These are phyloP conservation scores for Xylaria sp. DNA, from an alignment of 2,329 filamentous ascomycete species.

Conservation along the genomic window DNA sequence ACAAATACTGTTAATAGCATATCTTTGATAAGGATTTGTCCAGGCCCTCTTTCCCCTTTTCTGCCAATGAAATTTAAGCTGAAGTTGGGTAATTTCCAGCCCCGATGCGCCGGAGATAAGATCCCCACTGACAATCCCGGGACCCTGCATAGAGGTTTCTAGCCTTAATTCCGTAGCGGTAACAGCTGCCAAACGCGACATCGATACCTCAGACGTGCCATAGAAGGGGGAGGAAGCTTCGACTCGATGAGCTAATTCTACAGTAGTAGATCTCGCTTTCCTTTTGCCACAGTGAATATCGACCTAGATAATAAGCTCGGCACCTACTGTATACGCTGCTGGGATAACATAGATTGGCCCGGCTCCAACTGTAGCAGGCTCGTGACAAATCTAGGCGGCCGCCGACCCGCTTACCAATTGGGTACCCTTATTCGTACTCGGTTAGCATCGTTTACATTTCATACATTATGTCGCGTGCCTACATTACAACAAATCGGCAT, in stretches of 20 bases:
- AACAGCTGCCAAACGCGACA: no score
- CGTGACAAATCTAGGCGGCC: not conserved
- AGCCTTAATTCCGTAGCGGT: no score
- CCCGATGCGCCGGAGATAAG: not conserved
- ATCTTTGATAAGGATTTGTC: no score
- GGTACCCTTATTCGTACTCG: slow-evolving; percentile 3
- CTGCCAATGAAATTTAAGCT: not conserved
- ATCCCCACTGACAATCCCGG: not conserved
- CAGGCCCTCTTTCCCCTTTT: not conserved
- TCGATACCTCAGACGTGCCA: no score
- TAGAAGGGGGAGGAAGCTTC: no score
- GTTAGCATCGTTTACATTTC: slow-evolving; percentile 3
- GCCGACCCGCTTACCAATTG: not conserved
- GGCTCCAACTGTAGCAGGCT: not conserved
- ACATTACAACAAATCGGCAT: slow-evolving; percentile 4
- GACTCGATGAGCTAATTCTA: no score
- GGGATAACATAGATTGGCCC: no score
- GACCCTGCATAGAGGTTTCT: not conserved
- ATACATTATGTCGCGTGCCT: not conserved
- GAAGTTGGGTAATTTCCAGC: not conserved
- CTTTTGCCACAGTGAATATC: no score
- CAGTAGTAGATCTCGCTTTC: no score
- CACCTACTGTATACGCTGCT: no score
- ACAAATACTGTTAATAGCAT: no score
- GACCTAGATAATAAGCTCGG: no score